A percentile compares a stretch with the other conserved stretches of the same genome.
Evolutionary conservation across 164 flowering plant genomes (phyloP).

Genomic region (Liriodendron chinense): DNA sequence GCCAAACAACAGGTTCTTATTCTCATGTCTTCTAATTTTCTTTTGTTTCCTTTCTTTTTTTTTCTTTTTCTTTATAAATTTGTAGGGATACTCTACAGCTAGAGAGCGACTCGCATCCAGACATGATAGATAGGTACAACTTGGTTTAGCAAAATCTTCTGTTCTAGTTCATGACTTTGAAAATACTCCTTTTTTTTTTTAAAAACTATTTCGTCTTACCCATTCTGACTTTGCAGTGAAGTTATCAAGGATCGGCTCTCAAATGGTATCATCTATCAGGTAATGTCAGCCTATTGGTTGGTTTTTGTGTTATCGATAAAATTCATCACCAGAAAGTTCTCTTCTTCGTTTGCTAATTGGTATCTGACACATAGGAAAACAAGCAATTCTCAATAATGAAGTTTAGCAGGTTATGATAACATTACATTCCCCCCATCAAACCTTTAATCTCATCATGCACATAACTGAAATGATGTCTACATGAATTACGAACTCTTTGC

Average conservation of each 20-base stretch:
- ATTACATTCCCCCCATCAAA: background rate
- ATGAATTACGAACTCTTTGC: background rate
- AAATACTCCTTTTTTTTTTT: too few relatives aligned
- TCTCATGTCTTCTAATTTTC: background rate
- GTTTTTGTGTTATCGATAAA: background rate
- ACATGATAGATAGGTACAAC: background rate
- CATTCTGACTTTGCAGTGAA: background rate
- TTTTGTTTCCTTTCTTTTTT: background rate
- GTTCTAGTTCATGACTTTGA: background rate
- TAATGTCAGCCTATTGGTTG: background rate
- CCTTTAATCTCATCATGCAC: background rate
- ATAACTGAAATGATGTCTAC: background rate
- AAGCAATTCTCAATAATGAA: too few relatives aligned
- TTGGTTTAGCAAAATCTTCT: background rate
- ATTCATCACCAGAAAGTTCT: background rate
- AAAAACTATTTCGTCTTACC: background rate
- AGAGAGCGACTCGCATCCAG: background rate
- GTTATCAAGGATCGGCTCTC: background rate
- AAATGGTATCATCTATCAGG: background rate
- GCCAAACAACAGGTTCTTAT: background rate
- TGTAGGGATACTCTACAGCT: slow-evolving; percentile 1
- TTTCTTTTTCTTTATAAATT: background rate
- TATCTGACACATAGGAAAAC: too few relatives aligned
- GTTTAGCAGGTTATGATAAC: background rate
- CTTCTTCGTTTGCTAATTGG: background rate